Evolutionary conservation across 129 eudicot species (phyloP).

Genomic region (Chrysanthemum makinoi): DNA sequence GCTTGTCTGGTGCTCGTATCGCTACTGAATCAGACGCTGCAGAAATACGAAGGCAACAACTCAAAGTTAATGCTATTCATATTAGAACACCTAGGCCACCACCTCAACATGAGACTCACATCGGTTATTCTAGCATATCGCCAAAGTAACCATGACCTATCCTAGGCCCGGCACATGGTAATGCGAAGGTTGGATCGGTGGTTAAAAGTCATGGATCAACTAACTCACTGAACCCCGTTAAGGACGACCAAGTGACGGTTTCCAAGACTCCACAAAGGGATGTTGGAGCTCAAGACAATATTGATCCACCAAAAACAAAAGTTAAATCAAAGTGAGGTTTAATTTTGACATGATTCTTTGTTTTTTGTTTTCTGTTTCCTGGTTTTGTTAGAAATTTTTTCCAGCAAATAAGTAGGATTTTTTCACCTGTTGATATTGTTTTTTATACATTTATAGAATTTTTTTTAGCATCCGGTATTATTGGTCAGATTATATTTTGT

Average conservation of each 20-base stretch:
- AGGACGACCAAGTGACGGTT: slow-evolving; percentile 25
- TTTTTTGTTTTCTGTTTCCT: no score
- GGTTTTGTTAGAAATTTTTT: slow-evolving; percentile 12
- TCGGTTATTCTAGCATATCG: slow-evolving; percentile 34
- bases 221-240: slow-evolving; percentile 20
- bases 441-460: background rate
- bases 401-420: slow-evolving; percentile 15
- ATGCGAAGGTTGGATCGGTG: slow-evolving; percentile 25
- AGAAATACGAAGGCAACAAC: slow-evolving; percentile 55
- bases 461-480: background rate
- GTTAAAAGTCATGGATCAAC: slow-evolving; percentile 27
- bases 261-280: background rate
- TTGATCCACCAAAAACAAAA: slow-evolving; percentile 24
- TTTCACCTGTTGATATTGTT: slow-evolving; percentile 15
- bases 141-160: slow-evolving; percentile 37
- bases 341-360: background rate
- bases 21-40: slow-evolving; percentile 68
- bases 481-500: slow-evolving; percentile 2
- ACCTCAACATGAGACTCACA: slow-evolving; percentile 19
- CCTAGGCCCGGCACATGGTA: slow-evolving; percentile 32
- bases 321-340: background rate
- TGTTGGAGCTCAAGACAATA: background rate
- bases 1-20: slow-evolving; percentile 94
- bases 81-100: slow-evolving; percentile 48
- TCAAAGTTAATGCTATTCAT: slow-evolving; percentile 59